phyloP scores from a whole-genome alignment of 768 basidiomycete species.

The Erythrobasidium yunnanense region DNA sequence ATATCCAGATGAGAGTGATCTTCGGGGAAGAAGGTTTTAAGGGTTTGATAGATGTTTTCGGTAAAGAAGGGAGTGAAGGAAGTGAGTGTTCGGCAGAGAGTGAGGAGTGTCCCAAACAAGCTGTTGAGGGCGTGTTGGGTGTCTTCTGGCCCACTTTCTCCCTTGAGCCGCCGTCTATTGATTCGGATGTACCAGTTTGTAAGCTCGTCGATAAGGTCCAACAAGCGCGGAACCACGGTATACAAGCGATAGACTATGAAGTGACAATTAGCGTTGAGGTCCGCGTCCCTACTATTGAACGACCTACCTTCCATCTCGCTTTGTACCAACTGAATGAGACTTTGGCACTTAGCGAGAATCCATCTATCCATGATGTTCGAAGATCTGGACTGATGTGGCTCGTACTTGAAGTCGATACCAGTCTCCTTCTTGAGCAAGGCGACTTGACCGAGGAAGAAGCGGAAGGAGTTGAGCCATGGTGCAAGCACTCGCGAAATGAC shows the following conservation, averaged over 20 bases:
- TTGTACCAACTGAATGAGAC: slow-evolving; percentile 77
- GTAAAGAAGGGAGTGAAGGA: slow-evolving; percentile 97
- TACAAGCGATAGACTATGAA: slow-evolving; percentile 71
- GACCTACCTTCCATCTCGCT: slow-evolving; percentile 78
- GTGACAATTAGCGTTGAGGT: too few relatives aligned
- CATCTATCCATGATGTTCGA: slow-evolving; percentile 96
- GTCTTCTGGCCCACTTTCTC: slow-evolving; percentile 80
- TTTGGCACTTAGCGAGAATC: slow-evolving; percentile 97
- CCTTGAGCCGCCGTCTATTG: slow-evolving; percentile 89
- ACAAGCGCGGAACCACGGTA: slow-evolving; percentile 86
- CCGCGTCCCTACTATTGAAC: too few relatives aligned
- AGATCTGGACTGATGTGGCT: slow-evolving; percentile 70
- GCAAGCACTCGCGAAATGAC: slow-evolving; percentile 91
- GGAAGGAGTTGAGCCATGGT: slow-evolving; percentile 97
- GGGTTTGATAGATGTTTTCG: slow-evolving; percentile 86
- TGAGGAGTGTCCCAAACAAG: slow-evolving; percentile 86
- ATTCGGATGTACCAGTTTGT: slow-evolving; percentile 99
- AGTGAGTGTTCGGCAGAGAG: slow-evolving; percentile 90
- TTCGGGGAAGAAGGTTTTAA: slow-evolving; percentile 72
- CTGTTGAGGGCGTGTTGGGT: slow-evolving; percentile 82
- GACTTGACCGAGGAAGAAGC: slow-evolving; percentile 95
- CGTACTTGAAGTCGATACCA: slow-evolving; percentile 68
- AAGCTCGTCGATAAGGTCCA: slow-evolving; percentile 85
- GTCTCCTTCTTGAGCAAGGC: slow-evolving; percentile 71
- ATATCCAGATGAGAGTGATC: slow-evolving; percentile 48